Evolutionary conservation across 495 filamentous ascomycete genomes (phyloP).

Genomic region (Podospora didyma): DNA sequence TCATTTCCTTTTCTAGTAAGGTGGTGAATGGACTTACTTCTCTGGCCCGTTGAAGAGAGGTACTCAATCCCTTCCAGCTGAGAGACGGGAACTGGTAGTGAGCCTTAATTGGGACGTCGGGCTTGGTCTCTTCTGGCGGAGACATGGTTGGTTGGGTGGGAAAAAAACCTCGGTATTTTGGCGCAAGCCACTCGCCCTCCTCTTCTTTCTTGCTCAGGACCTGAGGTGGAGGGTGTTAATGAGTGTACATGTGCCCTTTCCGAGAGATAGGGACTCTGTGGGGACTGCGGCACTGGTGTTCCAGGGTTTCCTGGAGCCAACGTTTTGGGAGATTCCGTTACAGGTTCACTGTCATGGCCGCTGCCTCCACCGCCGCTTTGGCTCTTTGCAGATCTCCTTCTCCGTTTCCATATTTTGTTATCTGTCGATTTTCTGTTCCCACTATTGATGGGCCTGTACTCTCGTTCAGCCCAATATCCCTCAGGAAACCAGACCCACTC

Average conservation of each 20-base stretch:
- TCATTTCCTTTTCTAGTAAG: background rate
- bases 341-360: conserved; percentile 14
- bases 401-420: conserved; percentile 31
- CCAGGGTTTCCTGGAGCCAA: background rate
- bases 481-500: conserved; percentile 57
- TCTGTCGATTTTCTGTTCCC: conserved; percentile 9
- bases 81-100: background rate
- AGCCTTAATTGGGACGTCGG: background rate
- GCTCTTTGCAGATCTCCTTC: conserved; percentile 31
- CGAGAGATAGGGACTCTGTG: conserved; percentile 27
- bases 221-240: conserved; percentile 12
- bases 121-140: background rate
- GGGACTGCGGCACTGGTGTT: background rate
- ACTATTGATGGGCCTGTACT: conserved; percentile 15
- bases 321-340: conserved; percentile 17
- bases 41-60: conserved; percentile 1
- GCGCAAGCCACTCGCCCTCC: conserved; percentile 17
- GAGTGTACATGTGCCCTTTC: conserved; percentile 36
- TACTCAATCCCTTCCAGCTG: conserved; percentile 4
- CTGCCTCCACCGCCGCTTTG: conserved; percentile 23
- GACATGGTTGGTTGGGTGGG: background rate
- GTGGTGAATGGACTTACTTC: conserved; percentile 3
- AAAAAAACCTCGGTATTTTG: conserved; percentile 3
- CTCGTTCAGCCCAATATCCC: conserved; percentile 52
- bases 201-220: background rate